Evolutionary conservation across 2,329 filamentous ascomycete genomes (phyloP).

Genomic region (Fusarium sp.): DNA sequence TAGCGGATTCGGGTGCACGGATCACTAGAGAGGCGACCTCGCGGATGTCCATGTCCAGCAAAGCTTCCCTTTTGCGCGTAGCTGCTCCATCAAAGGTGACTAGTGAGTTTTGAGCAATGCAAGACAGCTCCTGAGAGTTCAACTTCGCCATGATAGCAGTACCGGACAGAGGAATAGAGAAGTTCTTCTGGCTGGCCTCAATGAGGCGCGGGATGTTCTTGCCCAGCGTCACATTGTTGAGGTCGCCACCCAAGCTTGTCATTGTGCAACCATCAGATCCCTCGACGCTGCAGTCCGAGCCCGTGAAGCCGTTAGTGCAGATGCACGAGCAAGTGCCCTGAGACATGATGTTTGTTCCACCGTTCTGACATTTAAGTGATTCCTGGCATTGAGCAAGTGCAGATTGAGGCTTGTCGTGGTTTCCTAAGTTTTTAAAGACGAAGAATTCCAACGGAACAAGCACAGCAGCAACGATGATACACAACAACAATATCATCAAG

Average conservation of each 20-base stretch:
- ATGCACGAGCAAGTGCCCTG: slow-evolving; percentile 83
- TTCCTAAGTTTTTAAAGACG: slow-evolving; percentile 65
- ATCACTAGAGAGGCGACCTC: slow-evolving; percentile 21
- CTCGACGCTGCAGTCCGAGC: slow-evolving; percentile 62
- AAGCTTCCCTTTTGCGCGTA: slow-evolving; percentile 51
- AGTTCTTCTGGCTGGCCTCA: slow-evolving; percentile 72
- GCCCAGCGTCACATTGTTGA: slow-evolving; percentile 82
- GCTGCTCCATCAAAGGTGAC: slow-evolving; percentile 80
- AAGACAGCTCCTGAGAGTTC: slow-evolving; percentile 80
- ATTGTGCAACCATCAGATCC: slow-evolving; percentile 66
- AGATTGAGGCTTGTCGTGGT: slow-evolving; percentile 53
- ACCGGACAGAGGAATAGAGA: slow-evolving; percentile 79
- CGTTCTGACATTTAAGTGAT: slow-evolving; percentile 78
- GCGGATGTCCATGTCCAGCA: slow-evolving; percentile 43
- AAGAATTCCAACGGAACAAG: slow-evolving; percentile 79
- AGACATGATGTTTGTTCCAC: slow-evolving; percentile 79
- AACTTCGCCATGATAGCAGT: slow-evolving; percentile 80
- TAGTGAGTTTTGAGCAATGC: slow-evolving; percentile 85
- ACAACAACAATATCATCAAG: slow-evolving; percentile 71
- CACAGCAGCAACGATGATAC: slow-evolving; percentile 83
- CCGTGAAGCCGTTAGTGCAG: slow-evolving; percentile 88
- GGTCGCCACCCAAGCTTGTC: slow-evolving; percentile 57
- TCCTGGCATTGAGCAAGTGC: slow-evolving; percentile 67
- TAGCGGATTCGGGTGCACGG: slow-evolving; percentile 18
- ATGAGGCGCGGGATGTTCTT: slow-evolving; percentile 82